phyloP scores from a whole-genome alignment of 2,329 filamentous ascomycete species.

The Madurella fahalii region DNA sequence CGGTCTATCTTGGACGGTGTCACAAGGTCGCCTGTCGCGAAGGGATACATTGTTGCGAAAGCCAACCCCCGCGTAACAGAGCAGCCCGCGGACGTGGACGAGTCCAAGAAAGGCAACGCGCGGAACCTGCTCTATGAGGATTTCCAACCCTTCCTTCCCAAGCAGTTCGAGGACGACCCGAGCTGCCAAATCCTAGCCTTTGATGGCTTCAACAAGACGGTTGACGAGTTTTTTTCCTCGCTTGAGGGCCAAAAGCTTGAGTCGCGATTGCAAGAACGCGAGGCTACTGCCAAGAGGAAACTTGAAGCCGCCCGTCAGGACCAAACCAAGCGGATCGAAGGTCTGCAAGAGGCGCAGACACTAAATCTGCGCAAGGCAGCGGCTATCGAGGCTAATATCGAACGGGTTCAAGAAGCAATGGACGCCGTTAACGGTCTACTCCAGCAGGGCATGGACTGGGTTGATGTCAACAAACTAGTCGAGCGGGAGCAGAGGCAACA shows the following conservation, averaged over 20 bases:
- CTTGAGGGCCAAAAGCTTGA: conserved; percentile 91
- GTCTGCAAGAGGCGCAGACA: conserved; percentile 74
- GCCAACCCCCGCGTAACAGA: conserved; percentile 34
- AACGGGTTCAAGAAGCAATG: conserved; percentile 87
- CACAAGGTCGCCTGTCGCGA: conserved; percentile 59
- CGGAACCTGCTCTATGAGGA: conserved; percentile 76
- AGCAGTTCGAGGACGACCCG: conserved; percentile 68
- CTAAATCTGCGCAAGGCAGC: conserved; percentile 83
- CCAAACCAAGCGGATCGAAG: conserved; percentile 79
- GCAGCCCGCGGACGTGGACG: conserved; percentile 22
- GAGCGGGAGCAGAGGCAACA: conserved; percentile 76
- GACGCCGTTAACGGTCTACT: conserved; percentile 91
- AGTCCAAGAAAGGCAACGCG: conserved; percentile 34
- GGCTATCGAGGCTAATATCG: conserved; percentile 85
- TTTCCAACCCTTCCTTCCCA: conserved; percentile 87
- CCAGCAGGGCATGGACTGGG: conserved; percentile 95
- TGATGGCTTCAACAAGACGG: conserved; percentile 83
- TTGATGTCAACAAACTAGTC: conserved; percentile 81
- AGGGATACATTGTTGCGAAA: conserved; percentile 86
- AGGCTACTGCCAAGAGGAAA: conserved; percentile 76
- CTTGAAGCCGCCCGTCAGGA: conserved; percentile 80
- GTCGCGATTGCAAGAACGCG: conserved; percentile 74
- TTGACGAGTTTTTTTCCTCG: conserved; percentile 96
- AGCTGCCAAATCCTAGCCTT: conserved; percentile 68
- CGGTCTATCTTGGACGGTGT: conserved; percentile 65